Evolutionary conservation across 306 rosid species (phyloP), one percentile per base, ranked within the genome.

Genomic region (Hippophae tibetana): DNA sequence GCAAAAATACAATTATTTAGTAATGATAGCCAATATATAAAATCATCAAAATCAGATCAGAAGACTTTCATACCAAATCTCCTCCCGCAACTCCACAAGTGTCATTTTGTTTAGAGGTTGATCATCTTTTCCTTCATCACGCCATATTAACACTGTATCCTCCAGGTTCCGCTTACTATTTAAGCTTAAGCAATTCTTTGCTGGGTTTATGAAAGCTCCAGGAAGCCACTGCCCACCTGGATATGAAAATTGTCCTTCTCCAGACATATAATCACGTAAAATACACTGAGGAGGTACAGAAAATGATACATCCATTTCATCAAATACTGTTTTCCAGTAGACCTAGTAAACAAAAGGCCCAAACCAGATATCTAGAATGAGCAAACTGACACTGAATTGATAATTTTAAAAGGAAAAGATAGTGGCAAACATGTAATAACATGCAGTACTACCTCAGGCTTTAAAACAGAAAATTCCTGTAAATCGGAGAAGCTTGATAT

Each of bases 201-300:
- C 98, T 7, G 95, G 86, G 75, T 92, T 92, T 56, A 86, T 52
- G 38, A 59, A 78, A 9, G 95, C 98, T 78, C 89, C 86, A 13
- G 95, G 93, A 65, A 92, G 93, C 96, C 98, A 92, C 65, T 80
- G 78, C 56, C 89, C 93, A 58, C 90, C 88, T 8, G 89, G 87
- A 63, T 65, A 48, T 9, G 81, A 59, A 13, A 60, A 55, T 7
- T 70, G 66, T 64, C 55, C 66, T 13, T 76, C 83, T n/a, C 72
- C 70, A 10, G 76, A 23, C 25, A 60, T 40, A 58, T 68, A 52
- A 62, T 83, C 87, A 18, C 61, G 73, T 53, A 92, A 69, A 75
- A 92, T 85, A 61, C 98, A 80, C 59, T 75, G 72, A 6, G 96
- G 96, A 58, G 82, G 84, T 59, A 48, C 67, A 14, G 83, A 74